Evolutionary conservation across 164 flowering plant genomes (phyloP), one percentile per base, ranked within the genome.

Genomic region (Litsea cubeba): DNA sequence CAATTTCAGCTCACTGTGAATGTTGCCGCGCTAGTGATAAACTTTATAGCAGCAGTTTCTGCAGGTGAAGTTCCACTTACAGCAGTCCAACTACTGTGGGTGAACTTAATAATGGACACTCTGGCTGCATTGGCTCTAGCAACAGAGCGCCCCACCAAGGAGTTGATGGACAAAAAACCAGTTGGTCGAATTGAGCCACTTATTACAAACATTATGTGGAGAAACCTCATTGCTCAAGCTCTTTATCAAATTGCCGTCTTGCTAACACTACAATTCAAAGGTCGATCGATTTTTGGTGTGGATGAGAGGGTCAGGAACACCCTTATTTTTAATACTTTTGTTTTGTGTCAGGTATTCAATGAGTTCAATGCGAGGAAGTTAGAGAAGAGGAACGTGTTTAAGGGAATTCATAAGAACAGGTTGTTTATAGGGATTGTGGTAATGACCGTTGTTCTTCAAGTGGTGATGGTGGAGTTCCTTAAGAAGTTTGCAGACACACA

Each of bases 1-100:
- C 92, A 88, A 88, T 88, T 90, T 70, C 92, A 88, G 78, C 87
- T 90, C 22, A 88, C 95, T 0, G 87, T 85, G 8, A 88, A 87
- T 71, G 83, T 87, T 17, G 90, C 88, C 7, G 89, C 95, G 0
- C 83, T 90, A 0, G 79, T 77, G 2, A 85, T 90, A 80, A 88
- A 87, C 76, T 81, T 87, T 63, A 85, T 87, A 18, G 91, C 88
- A 17, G 91, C 92, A 2, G 79, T 84, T 68, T 83, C 89, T 10
- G 72, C 90, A 12, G 91, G 95, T 1, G 75, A 86, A 50, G 85
- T 83, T 3, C 95, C 95, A 50, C 32, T 88, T 20, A 85, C 89
- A 23, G 85, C 89, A 0, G 90, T 85, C 6, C 91, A 91, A 46
- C 30, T 89, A 11, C 35, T 89, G 74, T 91, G 95, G 95, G 93